phyloP scores from a whole-genome alignment of 257 asterid genomes.

The Voacanga thouarsii region DNA sequence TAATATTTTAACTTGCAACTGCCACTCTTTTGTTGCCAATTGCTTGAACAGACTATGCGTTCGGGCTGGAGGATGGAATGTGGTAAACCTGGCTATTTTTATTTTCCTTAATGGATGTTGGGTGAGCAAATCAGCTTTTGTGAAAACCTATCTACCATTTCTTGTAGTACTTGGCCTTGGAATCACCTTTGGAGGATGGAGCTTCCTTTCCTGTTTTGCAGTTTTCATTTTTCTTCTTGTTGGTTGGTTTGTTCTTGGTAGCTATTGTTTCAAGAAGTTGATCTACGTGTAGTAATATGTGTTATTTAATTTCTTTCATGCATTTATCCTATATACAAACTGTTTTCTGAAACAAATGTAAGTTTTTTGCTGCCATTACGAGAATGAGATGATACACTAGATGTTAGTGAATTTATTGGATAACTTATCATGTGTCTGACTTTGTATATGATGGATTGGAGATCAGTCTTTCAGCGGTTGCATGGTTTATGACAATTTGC shows the following conservation, averaged over 20 bases:
- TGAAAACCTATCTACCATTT: conserved; percentile 61
- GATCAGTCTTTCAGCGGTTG: not conserved
- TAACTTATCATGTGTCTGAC: not conserved
- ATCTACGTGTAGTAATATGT: conserved; percentile 47
- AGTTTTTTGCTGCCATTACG: not conserved
- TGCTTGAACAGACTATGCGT: conserved; percentile 76
- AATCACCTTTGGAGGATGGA: conserved; percentile 59
- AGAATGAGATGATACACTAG: not conserved
- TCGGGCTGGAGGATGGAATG: conserved; percentile 80
- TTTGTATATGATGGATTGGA: not conserved
- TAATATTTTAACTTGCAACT: conserved; percentile 89
- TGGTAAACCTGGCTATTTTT: conserved; percentile 74
- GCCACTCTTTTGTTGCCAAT: conserved; percentile 94
- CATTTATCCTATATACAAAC: not conserved
- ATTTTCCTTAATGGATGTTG: conserved; percentile 62
- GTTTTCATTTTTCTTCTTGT: conserved; percentile 55
- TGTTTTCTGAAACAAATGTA: not conserved
- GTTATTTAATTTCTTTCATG: not conserved
- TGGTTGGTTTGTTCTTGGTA: conserved; percentile 81
- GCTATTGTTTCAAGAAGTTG: conserved; percentile 64
- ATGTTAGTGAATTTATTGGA: not conserved
- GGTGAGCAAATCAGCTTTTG: conserved; percentile 57
- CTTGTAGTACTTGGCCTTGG: conserved; percentile 53
- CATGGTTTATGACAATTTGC: not conserved
- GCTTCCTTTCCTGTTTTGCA: conserved; percentile 49